A percentile compares a stretch with the other conserved stretches of the same genome.
Conservation (phyloP, 2,329 filamentous ascomycete genomes). For the Ampelomyces quisqualis region DNA sequence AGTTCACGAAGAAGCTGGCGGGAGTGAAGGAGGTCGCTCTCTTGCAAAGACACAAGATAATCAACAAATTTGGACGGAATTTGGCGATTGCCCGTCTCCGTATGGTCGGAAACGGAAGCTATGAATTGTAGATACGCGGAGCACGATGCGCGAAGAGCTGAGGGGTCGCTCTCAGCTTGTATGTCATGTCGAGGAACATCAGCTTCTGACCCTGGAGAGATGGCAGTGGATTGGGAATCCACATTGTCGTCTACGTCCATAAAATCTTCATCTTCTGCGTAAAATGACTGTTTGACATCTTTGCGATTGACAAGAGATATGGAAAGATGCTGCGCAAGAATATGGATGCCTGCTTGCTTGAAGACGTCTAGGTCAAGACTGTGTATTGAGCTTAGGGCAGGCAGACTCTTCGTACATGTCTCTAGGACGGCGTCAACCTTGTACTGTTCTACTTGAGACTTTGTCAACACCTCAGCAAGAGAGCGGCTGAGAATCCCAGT, state of each 20-base stretch:
- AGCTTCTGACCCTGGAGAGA: conserved; percentile 36
- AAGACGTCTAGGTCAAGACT: conserved; percentile 21
- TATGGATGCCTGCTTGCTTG: conserved; percentile 34
- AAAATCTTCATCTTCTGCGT: conserved; percentile 49
- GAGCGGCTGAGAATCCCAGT: conserved; percentile 26
- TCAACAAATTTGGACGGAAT: conserved; percentile 33
- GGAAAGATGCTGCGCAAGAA: conserved; percentile 36
- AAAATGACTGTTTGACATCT: conserved; percentile 36
- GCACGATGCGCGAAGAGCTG: conserved; percentile 34
- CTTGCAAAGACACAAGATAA: conserved; percentile 28
- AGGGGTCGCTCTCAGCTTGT: conserved; percentile 27
- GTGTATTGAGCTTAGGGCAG: conserved; percentile 23
- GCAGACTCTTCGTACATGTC: conserved; percentile 36
- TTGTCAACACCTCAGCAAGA: conserved; percentile 41
- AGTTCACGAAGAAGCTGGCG: conserved; percentile 33
- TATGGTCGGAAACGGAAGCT: conserved; percentile 16
- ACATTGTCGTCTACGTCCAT: conserved; percentile 70
- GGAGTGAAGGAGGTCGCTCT: conserved; percentile 34
- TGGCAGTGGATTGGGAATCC: conserved; percentile 59
- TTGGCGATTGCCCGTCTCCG: conserved; percentile 8
- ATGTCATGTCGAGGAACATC: conserved; percentile 52
- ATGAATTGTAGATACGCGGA: conserved; percentile 34
- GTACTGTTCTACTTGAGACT: conserved; percentile 44
- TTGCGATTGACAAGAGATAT: conserved; percentile 32
- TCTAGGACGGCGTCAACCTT: conserved; percentile 49